Base-by-base conservation (phyloP, 2,329 filamentous ascomycete species). In the Colletotrichum sp. region DNA sequence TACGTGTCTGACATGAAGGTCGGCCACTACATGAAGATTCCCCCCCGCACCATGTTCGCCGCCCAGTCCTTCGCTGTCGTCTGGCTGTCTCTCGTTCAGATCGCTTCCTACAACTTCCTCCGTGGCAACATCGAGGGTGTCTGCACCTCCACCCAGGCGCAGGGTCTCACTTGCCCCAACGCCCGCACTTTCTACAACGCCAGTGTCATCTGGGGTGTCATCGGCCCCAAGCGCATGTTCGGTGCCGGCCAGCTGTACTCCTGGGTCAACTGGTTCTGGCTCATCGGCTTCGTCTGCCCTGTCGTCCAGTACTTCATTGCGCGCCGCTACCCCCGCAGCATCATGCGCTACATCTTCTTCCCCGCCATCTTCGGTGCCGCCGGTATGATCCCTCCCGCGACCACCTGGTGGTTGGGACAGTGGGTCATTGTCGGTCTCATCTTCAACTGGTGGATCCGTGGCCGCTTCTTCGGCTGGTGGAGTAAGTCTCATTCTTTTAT, bases 121-220 rank as follows among this genome's bases (percentile, higher is more conserved):
- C 85, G 85, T 52, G 84, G 78, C n/a, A 85, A 89, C 71, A 91
- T 93, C 74, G 77, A 86, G 2, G 85, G 86, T 8, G 87, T 93
- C 32, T 93, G 91, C 83, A 86, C 84, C 2, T 70, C 79, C 1
- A 48, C 85, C 1, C 89, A 92, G 77, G 34, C 80, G 3, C 87
- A 88, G 78, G 87, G 88, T 66, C 89, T 91, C 78, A 90, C 84
- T 26, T 93, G 91, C 79, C 91, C 91, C 10, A 86, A 87, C 43
- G 89, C 89, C 18, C 87, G 87, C 28, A 90, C 91, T 0, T 93
- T 92, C 80, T 93, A 90, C 84, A 91, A 90, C 28, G 89, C 88
- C 30, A 91, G 89, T 24, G 86, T 92, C 8, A 88, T 92, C 71
- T 92, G 91, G 91, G 91, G 91, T 73, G 86, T 91, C 21, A 91